Base-by-base conservation (phyloP, 2,329 filamentous ascomycete species). In the Botrytis porri region DNA sequence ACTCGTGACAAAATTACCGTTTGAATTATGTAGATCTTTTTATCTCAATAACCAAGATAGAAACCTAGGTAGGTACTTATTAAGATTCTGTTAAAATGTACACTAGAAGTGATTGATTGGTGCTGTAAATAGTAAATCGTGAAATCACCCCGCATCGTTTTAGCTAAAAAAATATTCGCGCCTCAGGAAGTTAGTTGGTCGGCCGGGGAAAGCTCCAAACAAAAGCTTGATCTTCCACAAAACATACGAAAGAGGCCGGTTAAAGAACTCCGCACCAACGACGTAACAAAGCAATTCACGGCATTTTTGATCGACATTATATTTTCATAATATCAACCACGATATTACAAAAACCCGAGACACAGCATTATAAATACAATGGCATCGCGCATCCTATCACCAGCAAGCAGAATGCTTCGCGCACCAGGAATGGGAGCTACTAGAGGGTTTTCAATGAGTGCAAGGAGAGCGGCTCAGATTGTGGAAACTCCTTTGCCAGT, bases 361-460 rank as follows among this genome's bases (percentile, higher is more conserved):
- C 22, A 59, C 25, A 48, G 32, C 14, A 59, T 18, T 41, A 32
- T 39, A 59, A 14, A 57, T 5, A 77, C 65, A 70, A 86, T 87
- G 85, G 83, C 84, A 75, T 83, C 83, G 72, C 83, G 82, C 74
- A 73, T 84, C 72, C 78, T 85, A 72, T 77, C 80, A 70, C 81
- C 82, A 74, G 80, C 82, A 73, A 79, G 83, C 76, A 82, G 84
- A 76, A 64, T 75, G 43, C 64, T 78, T 74, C 80, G 76, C 76
- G 79, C 73, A 35, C 78, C 41, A 25, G 64, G 20, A 67, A 25
- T n/a, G 16, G 32, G 64, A 57, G 65, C 16, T 16, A 25, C 18
- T 4, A 62, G 69, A 48, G 12, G 25, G 3, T 51, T 70, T 22
- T 45, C 54, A 18, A 51, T 37, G 22, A 48, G 54, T 37, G 57